A percentile compares a stretch with the other conserved stretches of the same genome.
Evolutionary conservation across 1,284 basidiomycete species (phyloP).

Genomic region (Tylopilus sp.): DNA sequence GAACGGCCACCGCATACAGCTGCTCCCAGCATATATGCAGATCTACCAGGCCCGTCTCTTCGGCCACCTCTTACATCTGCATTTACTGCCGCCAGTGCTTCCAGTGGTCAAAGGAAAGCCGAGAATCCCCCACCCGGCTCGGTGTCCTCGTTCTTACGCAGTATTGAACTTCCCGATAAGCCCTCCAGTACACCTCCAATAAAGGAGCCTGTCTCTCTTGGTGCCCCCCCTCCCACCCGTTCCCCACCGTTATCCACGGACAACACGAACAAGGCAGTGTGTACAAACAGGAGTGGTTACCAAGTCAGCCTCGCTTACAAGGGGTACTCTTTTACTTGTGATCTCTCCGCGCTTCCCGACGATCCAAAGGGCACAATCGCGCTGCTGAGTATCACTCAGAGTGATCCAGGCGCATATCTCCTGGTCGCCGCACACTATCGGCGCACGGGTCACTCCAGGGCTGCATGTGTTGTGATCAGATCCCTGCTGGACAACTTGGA

Average conservation of each 20-base stretch:
- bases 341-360: conserved; percentile 29
- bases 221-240: conserved; percentile 7
- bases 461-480: conserved; percentile 28
- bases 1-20: conserved; percentile 3
- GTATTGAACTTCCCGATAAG: conserved; percentile 24
- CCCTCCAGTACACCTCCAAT: conserved; percentile 7
- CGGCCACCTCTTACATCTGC: conserved; percentile 16
- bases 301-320: conserved; percentile 27
- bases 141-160: conserved; percentile 26
- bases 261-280: not conserved
- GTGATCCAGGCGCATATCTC: conserved; percentile 33
- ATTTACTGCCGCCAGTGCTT: not conserved
- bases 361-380: conserved; percentile 28
- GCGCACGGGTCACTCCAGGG: conserved; percentile 31
- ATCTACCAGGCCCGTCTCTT: conserved; percentile 15
- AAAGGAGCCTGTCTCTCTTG: conserved; percentile 9
- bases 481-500: conserved; percentile 23
- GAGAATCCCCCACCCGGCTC: conserved; percentile 15
- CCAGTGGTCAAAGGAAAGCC: not conserved
- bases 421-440: conserved; percentile 32
- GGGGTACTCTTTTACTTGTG: conserved; percentile 29
- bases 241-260: conserved; percentile 12
- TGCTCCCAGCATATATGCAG: conserved; percentile 5
- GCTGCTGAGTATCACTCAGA: conserved; percentile 26
- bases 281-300: conserved; percentile 7